Evolutionary conservation across 2,329 filamentous ascomycete genomes (phyloP), one percentile per base, ranked within the genome.

Genomic region (Geoglossum cookeanum): DNA sequence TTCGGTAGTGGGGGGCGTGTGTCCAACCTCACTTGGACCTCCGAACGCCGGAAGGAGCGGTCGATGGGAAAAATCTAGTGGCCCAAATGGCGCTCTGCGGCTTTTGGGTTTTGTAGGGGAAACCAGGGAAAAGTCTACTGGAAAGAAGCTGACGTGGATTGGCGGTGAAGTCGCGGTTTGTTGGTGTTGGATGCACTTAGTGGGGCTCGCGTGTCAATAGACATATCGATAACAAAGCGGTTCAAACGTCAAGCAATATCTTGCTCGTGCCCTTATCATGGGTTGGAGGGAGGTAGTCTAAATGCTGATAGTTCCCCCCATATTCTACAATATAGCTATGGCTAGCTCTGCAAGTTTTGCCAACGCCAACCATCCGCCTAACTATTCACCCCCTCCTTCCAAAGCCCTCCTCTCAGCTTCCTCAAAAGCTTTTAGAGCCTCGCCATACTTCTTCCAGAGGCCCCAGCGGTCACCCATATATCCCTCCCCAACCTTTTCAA

Each of bases 401-500:
- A 92, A 68, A 44, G 91, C 79, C 65, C 70, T 71, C 62, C 72
- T 67, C 73, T 95, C 89, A 77, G 91, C 84, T 69, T 76, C 73
- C 64, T 82, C 81, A 70, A 95, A 94, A 0, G 84, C 85, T 55
- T 78, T 77, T 47, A 96, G 69, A 9, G 90, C 85, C 51, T 77
- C 74, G 0, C 86, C 88, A 69, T 97, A 97, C 67, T 72, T 72
- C 68, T 87, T 80, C 71, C 87, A 97, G 1, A 83, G 73, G 0
- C 80, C 84, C 62, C 81, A 42, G 8, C 22, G 22, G 22, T 22
- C 22, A 22, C 22, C 71, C 61, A 80, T 77, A 71, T 90, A 98
- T 1, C 92, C 91, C 1, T 85, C 79, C 45, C 84, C 87, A 49
- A 96, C 84, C 72, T 80, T 87, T 71, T 86, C 80, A 11, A 95